A percentile compares a stretch with the other conserved stretches of the same genome.
phyloP scores from a whole-genome alignment of 2,329 filamentous ascomycete species.

The Epichloe uncinata region DNA sequence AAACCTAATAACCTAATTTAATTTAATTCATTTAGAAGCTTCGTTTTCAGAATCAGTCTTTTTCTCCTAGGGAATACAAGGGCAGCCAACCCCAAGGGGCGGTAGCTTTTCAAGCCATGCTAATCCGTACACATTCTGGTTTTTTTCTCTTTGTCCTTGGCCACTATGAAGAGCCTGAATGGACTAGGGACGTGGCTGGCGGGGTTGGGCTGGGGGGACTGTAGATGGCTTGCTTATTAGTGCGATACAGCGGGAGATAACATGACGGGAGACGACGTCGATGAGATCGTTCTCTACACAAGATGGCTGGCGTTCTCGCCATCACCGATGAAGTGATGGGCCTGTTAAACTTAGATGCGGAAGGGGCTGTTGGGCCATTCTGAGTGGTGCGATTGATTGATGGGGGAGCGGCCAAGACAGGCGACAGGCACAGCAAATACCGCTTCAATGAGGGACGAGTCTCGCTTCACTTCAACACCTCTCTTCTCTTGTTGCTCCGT shows the following conservation, averaged over 20 bases:
- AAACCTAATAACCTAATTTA: too few species aligned
- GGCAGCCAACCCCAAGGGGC: neutral
- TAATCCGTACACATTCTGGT: too few species aligned
- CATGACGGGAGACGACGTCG: neutral
- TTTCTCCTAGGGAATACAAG: neutral
- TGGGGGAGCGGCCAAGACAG: neutral
- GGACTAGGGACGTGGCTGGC: neutral
- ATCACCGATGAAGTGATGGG: neutral
- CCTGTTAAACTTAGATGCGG: neutral
- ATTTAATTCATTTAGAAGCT: too few species aligned
- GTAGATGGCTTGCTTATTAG: neutral
- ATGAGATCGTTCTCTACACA: neutral
- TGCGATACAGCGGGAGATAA: neutral
- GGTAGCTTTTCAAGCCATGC: neutral
- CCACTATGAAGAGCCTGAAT: neutral
- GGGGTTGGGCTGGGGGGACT: neutral
- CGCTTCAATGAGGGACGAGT: too few species aligned
- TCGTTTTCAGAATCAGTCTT: too few species aligned
- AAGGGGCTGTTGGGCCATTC: too few species aligned
- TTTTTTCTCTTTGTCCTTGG: neutral
- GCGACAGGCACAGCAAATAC: too few species aligned
- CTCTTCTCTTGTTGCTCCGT: too few species aligned
- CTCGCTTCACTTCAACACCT: too few species aligned
- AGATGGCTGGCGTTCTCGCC: neutral
- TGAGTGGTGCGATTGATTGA: neutral